Evolutionary conservation across 768 basidiomycete species (phyloP), one percentile per base, ranked within the genome.

Genomic region (Macrolepiota albuminosa): DNA sequence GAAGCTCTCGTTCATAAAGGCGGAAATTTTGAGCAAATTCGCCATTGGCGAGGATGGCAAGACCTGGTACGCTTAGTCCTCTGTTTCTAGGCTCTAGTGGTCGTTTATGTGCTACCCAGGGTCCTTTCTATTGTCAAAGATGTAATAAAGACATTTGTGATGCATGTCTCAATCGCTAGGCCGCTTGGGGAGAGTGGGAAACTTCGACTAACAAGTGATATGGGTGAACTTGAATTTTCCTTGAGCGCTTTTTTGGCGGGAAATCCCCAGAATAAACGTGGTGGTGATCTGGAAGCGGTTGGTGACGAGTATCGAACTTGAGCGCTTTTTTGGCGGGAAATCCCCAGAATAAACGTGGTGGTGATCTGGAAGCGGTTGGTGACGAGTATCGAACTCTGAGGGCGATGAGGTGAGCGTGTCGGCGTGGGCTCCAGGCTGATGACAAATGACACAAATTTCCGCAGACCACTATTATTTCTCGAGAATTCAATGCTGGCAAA

Each of bases 191-290:
- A 99, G 76, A 83, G 84, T 59, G 95, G 95, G 14, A 98, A 97
- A 70, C 82, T 99, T 29, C 95, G 96, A 73, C 79, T 98, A 63
- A 93, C 94, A 59, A 91, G 87, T 50, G 96, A 99, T 71, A 96
- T 98, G 94, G 91, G 95, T 0, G 91, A 94, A 70, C 81, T 98
- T 61, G 97, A 99, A 75, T 97, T 98, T 70, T 87, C 91, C 0
- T 71, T 99, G 57, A 89, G 86, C 66, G 84, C 90, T 4, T 91
- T 98, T 70, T 78, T 87, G 75, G 77, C 76, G 1, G 85, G 86
- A 57, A 78, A 79, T 53, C 69, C 76, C 2, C 81, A 83, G 61
- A 78, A 77, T 59, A 84, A 85, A 66, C 83, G 87, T 6, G 83
- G 85, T 1, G 81, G 83, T 11, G 84, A 83, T 65, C 76, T 96